These are phyloP conservation scores for Chaetomiaceae sp. DNA, from an alignment of 2,329 filamentous ascomycete species.

Conservation along the genomic window DNA sequence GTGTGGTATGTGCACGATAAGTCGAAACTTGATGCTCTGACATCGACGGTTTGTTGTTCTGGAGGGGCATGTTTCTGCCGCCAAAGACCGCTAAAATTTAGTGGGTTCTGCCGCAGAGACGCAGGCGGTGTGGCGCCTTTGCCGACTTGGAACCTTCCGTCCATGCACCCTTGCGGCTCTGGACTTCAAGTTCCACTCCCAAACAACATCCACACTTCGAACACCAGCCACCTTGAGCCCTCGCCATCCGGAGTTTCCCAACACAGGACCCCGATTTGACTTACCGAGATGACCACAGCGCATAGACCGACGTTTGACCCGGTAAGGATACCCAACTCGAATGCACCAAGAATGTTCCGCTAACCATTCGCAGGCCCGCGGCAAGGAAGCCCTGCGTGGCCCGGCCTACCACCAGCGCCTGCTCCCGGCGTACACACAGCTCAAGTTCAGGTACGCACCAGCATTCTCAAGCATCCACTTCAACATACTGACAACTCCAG, in stretches of 20 bases:
- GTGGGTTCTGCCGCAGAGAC: slow-evolving; percentile 25
- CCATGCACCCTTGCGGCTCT: slow-evolving; percentile 15
- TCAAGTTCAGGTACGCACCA: slow-evolving; percentile 69
- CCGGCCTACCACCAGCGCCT: slow-evolving; percentile 95
- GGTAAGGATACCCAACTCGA: slow-evolving; percentile 43
- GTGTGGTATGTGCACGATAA: not conserved
- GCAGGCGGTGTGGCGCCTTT: slow-evolving; percentile 18
- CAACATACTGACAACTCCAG: slow-evolving; percentile 34
- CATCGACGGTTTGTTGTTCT: not conserved
- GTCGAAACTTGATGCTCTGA: not conserved
- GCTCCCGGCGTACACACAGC: slow-evolving; percentile 84
- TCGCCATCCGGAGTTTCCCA: not conserved
- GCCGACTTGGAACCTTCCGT: slow-evolving; percentile 5
- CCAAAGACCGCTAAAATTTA: slow-evolving; percentile 25
- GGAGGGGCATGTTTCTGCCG: slow-evolving; percentile 28
- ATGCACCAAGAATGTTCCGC: slow-evolving; percentile 6
- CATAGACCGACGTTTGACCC: slow-evolving; percentile 95
- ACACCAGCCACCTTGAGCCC: not conserved
- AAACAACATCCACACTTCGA: not conserved
- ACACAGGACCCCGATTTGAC: not conserved
- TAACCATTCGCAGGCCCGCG: slow-evolving; percentile 64
- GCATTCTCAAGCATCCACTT: not conserved
- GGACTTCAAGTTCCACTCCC: slow-evolving; percentile 6
- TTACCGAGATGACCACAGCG: slow-evolving; percentile 55
- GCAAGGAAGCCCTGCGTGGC: slow-evolving; percentile 90